These are phyloP conservation scores for Tuber brumale DNA, from an alignment of 495 filamentous ascomycete species.

Conservation along the genomic window DNA sequence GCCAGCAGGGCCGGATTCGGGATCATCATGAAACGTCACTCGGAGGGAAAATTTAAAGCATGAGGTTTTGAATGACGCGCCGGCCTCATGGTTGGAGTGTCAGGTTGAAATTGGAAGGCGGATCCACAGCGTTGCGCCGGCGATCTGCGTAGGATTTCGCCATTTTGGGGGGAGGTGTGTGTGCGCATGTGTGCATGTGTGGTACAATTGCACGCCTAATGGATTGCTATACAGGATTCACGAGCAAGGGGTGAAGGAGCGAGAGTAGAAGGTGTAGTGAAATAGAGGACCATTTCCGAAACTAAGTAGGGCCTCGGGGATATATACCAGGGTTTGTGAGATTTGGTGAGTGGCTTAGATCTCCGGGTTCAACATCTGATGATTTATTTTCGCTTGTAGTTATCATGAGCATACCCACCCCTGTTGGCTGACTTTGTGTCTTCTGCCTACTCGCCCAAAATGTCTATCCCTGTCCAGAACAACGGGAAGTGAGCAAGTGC, in stretches of 20 bases:
- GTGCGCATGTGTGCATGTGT: not conserved
- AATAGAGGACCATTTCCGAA: not conserved
- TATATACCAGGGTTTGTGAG: not conserved
- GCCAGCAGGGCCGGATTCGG: not conserved
- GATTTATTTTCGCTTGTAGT: not conserved
- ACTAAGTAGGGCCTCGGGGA: not conserved
- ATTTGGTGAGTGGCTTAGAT: not conserved
- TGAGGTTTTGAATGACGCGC: not conserved
- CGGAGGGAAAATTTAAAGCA: not conserved
- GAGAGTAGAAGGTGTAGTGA: not conserved
- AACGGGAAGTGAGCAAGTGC: not conserved
- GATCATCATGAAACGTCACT: slow-evolving; percentile 2
- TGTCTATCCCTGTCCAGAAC: not conserved
- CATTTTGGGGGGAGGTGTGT: not conserved
- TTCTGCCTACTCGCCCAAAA: not conserved
- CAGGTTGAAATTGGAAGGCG: not conserved
- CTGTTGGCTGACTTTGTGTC: not conserved
- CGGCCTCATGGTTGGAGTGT: not conserved
- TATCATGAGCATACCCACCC: not conserved
- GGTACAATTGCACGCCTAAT: not conserved
- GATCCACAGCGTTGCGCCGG: not conserved
- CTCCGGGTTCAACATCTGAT: not conserved
- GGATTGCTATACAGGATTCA: not conserved
- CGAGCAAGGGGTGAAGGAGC: not conserved
- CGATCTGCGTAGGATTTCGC: not conserved